These are phyloP conservation scores for Ceriops decandra DNA, from an alignment of 345 rosid genomes.

Conservation along the genomic window DNA sequence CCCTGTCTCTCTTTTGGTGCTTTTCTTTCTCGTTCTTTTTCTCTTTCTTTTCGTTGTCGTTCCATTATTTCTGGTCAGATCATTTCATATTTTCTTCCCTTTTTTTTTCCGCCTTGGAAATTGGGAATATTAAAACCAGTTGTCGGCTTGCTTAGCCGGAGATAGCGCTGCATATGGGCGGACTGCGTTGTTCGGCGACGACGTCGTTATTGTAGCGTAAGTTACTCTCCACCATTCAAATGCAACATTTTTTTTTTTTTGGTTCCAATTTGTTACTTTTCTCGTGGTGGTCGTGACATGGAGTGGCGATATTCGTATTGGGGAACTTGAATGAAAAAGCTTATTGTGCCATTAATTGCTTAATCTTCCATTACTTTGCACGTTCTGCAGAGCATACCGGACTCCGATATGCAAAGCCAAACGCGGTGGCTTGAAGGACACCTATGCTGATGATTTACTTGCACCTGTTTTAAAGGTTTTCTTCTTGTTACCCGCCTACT, in stretches of 20 bases:
- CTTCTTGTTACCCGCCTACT: too few species aligned
- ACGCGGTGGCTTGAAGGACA: conserved; percentile 91
- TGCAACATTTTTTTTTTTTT: not conserved
- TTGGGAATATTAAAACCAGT: conserved; percentile 30
- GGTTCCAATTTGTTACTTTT: not conserved
- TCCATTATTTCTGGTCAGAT: not conserved
- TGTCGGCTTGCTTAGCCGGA: conserved; percentile 78
- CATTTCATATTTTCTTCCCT: too few species aligned
- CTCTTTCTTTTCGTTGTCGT: not conserved
- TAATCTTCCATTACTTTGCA: too few species aligned
- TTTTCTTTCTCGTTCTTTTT: too few species aligned
- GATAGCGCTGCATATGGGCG: conserved; percentile 88
- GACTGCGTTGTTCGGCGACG: conserved; percentile 68
- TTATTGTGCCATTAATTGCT: not conserved
- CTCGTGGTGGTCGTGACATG: not conserved
- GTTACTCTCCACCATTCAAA: conserved; percentile 1
- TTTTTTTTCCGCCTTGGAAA: too few species aligned
- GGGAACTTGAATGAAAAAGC: not conserved
- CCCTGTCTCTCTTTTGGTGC: too few species aligned
- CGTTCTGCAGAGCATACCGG: conserved; percentile 57
- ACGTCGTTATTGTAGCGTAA: conserved; percentile 90
- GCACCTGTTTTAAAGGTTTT: conserved; percentile 74
- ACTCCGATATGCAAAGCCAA: conserved; percentile 81
- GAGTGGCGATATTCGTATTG: too few species aligned
- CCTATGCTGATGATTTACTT: conserved; percentile 78